phyloP scores from a whole-genome alignment of 1,284 basidiomycete genomes.

The Sanghuangporus baumii region DNA sequence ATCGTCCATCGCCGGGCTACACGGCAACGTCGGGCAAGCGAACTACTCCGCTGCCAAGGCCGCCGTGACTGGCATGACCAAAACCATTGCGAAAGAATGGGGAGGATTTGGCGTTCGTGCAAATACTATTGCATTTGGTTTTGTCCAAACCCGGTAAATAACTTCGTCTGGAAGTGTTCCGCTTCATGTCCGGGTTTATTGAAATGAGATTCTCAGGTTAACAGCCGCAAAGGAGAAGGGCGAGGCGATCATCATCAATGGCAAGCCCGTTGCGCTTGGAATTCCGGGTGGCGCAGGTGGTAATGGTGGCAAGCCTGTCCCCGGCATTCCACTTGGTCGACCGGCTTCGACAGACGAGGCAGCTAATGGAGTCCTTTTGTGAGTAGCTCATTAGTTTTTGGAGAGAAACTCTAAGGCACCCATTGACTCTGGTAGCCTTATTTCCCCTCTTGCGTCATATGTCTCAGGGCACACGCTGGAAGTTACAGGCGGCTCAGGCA shows the following conservation, averaged over 20 bases:
- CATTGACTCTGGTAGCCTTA: slow-evolving; percentile 42
- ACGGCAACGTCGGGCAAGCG: slow-evolving; percentile 80
- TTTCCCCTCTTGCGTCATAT: slow-evolving; percentile 73
- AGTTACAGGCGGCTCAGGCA: slow-evolving; percentile 72
- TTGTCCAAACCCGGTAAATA: slow-evolving; percentile 62
- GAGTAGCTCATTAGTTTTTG: slow-evolving; percentile 27
- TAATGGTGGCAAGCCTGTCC: slow-evolving; percentile 33
- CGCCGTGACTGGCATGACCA: slow-evolving; percentile 72
- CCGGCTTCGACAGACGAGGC: slow-evolving; percentile 76
- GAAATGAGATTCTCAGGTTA: slow-evolving; percentile 34
- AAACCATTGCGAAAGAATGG: slow-evolving; percentile 88
- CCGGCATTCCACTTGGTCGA: slow-evolving; percentile 67
- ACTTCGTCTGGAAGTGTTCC: background rate
- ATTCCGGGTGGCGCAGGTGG: slow-evolving; percentile 53
- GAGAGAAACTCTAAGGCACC: background rate
- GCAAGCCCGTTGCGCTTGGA: slow-evolving; percentile 79
- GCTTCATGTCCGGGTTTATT: background rate
- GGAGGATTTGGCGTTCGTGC: slow-evolving; percentile 76
- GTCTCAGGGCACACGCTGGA: slow-evolving; percentile 80
- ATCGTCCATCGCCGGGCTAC: slow-evolving; percentile 71
- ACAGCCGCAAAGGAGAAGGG: slow-evolving; percentile 75
- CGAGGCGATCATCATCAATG: slow-evolving; percentile 71
- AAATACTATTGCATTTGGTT: slow-evolving; percentile 77
- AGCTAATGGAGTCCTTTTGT: slow-evolving; percentile 69
- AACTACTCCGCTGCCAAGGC: slow-evolving; percentile 82